Evolutionary conservation across 1,139 yeast genomes (phyloP), one percentile per base, ranked within the genome.

Genomic region (Candida sp.): DNA sequence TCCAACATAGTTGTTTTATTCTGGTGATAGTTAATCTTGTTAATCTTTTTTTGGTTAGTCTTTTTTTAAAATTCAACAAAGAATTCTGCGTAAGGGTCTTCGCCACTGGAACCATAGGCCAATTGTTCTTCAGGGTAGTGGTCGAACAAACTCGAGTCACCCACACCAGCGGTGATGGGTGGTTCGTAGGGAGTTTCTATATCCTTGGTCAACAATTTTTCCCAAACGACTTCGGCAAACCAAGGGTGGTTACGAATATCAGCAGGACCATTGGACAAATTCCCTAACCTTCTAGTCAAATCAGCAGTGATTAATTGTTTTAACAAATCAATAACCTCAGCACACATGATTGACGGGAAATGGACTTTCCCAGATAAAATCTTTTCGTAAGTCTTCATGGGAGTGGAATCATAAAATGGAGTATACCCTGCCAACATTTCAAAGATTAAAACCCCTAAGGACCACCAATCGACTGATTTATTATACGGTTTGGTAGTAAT

Each of bases 391-490:
- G 84, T 79, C 55, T 79, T 79, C 79, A 79, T 77, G 11, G 84
- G 84, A 1, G 82, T 76, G 21, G 80, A 69, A 54, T 79, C 84
- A 55, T 79, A 79, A 54, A 79, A 79, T 35, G 84, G 84, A 1
- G 84, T 79, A 52, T 77, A 77, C 15, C 84, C 84, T 9, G 82
- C 78, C 54, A 79, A 66, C 84, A 79, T 79, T 59, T 79, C 84
- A 55, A 72, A 79, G 39, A 79, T 79, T 45, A 79, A 64, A 9
- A 79, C 79, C 15, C 84, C 84, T 52, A 79, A 70, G 3, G 81
- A 76, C 84, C 84, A 79, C 83, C 83, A 79, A 58, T 79, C 84
- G 11, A 79, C 84, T 2, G 82, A 77, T 53, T 79, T 78, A 56
- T 79, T 79, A 57, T 79, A 79, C 3, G 84, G 82, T 54, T 79